These are phyloP conservation scores for Rhodotorula sp. DNA, from an alignment of 1,284 basidiomycete species.

Conservation along the genomic window DNA sequence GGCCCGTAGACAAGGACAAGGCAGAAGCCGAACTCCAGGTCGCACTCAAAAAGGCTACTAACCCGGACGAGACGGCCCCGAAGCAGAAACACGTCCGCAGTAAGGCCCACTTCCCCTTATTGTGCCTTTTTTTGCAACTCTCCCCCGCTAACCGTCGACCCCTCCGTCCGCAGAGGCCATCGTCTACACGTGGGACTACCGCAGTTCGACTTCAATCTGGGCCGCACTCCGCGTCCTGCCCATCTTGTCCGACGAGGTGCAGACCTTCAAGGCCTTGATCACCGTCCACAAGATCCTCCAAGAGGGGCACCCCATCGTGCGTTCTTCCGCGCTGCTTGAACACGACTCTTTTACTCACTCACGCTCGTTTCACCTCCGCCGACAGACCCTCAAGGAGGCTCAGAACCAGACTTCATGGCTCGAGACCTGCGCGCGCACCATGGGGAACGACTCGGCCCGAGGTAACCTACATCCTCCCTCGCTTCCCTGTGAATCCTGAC, in stretches of 20 bases:
- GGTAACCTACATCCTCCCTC: slow-evolving; percentile 55
- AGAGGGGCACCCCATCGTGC: slow-evolving; percentile 87
- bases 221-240: slow-evolving; percentile 90
- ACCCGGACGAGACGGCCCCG: slow-evolving; percentile 83
- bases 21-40: slow-evolving; percentile 85
- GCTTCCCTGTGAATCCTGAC: too few species aligned
- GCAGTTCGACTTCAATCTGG: slow-evolving; percentile 96
- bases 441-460: slow-evolving; percentile 72
- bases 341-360: too few species aligned
- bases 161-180: slow-evolving; percentile 75
- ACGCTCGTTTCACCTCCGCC: background rate
- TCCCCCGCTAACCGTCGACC: background rate
- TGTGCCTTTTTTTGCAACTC: too few species aligned
- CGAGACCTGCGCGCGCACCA: slow-evolving; percentile 87
- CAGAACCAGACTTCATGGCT: slow-evolving; percentile 96
- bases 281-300: slow-evolving; percentile 94
- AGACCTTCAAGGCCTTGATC: slow-evolving; percentile 94
- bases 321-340: too few species aligned
- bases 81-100: slow-evolving; percentile 98
- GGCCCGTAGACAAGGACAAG: slow-evolving; percentile 95
- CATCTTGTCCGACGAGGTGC: slow-evolving; percentile 89
- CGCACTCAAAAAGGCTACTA: slow-evolving; percentile 96
- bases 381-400: slow-evolving; percentile 86
- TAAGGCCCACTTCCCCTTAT: slow-evolving; percentile 55
- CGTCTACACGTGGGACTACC: slow-evolving; percentile 97